phyloP scores from a whole-genome alignment of 1,284 basidiomycete species.

The Rhodotorula sp. region DNA sequence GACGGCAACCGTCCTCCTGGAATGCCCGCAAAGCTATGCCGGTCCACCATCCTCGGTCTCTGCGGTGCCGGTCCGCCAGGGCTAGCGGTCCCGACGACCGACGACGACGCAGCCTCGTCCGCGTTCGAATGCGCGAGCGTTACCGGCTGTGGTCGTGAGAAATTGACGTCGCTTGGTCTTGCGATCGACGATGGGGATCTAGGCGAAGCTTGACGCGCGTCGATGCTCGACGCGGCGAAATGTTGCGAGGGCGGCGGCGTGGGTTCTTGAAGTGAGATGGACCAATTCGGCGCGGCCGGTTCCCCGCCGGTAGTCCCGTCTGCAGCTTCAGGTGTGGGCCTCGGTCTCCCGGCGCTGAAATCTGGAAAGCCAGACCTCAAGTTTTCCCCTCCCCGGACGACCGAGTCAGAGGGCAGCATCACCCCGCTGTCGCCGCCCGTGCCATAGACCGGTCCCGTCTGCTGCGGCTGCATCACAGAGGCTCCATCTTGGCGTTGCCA shows the following conservation, averaged over 20 bases:
- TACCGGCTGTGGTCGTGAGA: background rate
- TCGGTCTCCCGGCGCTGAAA: background rate
- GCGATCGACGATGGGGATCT: background rate
- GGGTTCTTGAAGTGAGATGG: background rate
- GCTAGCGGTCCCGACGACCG: background rate
- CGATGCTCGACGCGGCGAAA: background rate
- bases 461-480: background rate
- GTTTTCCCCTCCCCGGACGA: too few relatives aligned
- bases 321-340: background rate
- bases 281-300: background rate
- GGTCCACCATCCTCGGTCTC: too few relatives aligned
- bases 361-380: background rate
- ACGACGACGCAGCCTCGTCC: background rate
- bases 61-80: background rate
- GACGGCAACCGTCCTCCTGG: background rate
- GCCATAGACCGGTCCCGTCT: too few relatives aligned
- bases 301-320: background rate
- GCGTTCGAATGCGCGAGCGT: background rate
- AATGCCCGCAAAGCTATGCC: constrained; percentile 2
- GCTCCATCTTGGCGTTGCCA: too few relatives aligned
- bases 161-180: background rate
- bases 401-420: too few relatives aligned
- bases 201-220: background rate
- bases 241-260: constrained; percentile 7
- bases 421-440: too few relatives aligned